These are phyloP conservation scores for Amborella trichopoda DNA, from an alignment of 164 flowering plant species.

Conservation along the genomic window DNA sequence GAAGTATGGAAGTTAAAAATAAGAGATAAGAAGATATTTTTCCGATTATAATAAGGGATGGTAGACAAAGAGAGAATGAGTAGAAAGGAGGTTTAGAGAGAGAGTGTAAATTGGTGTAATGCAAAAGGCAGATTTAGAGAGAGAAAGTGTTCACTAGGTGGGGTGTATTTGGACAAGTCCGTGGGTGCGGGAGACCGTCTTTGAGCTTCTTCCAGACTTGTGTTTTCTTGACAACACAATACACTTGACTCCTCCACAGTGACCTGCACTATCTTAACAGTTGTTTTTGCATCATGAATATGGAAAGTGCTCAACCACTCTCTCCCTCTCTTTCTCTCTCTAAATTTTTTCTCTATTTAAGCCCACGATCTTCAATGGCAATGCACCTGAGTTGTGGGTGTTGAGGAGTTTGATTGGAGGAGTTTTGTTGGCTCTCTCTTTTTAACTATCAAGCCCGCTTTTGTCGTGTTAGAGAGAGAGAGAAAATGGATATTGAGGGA, in stretches of 20 bases:
- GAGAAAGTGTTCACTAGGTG: too few species aligned
- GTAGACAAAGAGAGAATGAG: too few species aligned
- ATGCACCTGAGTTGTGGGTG: conserved; percentile 1
- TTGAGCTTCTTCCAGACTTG: not conserved
- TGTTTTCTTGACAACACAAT: conserved; percentile 3
- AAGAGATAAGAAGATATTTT: too few species aligned
- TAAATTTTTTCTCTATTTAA: conserved; percentile 5
- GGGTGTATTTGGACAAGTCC: not conserved
- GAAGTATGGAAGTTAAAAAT: too few species aligned
- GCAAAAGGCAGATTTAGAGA: too few species aligned
- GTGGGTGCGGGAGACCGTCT: not conserved
- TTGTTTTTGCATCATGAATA: conserved; percentile 3
- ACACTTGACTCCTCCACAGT: conserved; percentile 7
- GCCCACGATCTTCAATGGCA: not conserved
- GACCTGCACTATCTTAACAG: conserved; percentile 9
- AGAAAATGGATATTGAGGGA: not conserved
- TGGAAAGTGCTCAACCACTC: not conserved
- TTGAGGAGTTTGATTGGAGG: not conserved
- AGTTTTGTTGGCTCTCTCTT: conserved; percentile 1
- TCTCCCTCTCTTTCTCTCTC: not conserved
- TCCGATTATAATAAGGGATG: too few species aligned
- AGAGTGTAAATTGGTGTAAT: too few species aligned
- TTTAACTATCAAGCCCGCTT: not conserved
- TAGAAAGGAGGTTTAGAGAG: too few species aligned
- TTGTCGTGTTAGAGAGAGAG: not conserved